Conservation (phyloP, 176 grass and related monocot species). For the Triticum dicoccoides region DNA sequence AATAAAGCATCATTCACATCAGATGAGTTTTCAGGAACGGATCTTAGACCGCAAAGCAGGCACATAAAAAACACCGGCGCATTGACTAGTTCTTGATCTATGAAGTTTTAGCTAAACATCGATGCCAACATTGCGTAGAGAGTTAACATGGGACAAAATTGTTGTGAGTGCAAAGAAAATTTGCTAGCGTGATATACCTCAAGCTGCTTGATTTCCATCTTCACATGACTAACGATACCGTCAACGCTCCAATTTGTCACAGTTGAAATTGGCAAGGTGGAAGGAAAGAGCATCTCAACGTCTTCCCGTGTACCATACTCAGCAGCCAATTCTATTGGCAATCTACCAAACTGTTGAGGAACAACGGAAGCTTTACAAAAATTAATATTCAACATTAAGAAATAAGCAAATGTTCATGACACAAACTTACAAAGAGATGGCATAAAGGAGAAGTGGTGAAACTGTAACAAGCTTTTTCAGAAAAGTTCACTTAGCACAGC, state of each 20-base stretch:
- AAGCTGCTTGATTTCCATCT: neutral
- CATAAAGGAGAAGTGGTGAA: neutral
- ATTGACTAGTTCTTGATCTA: neutral
- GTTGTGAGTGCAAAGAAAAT: neutral
- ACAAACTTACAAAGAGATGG: neutral
- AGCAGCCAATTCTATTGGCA: conserved; percentile 32
- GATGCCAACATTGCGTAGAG: neutral
- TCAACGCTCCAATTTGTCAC: neutral
- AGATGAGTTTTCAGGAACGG: neutral
- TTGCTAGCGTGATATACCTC: conserved; percentile 14
- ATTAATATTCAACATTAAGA: neutral
- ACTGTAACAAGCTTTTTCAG: neutral
- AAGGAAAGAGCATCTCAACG: conserved; percentile 43
- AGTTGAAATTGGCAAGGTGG: neutral
- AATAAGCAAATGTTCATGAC: neutral
- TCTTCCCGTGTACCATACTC: neutral
- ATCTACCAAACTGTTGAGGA: conserved; percentile 25
- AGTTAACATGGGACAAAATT: neutral
- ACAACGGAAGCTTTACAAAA: neutral
- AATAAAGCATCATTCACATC: neutral
- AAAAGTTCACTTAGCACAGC: neutral
- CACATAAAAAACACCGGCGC: neutral
- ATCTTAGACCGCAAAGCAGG: neutral
- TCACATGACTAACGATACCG: neutral
- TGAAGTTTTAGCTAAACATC: neutral